Base-by-base conservation (phyloP, 179 eudicot species). In the Amaranthus tricolor region DNA sequence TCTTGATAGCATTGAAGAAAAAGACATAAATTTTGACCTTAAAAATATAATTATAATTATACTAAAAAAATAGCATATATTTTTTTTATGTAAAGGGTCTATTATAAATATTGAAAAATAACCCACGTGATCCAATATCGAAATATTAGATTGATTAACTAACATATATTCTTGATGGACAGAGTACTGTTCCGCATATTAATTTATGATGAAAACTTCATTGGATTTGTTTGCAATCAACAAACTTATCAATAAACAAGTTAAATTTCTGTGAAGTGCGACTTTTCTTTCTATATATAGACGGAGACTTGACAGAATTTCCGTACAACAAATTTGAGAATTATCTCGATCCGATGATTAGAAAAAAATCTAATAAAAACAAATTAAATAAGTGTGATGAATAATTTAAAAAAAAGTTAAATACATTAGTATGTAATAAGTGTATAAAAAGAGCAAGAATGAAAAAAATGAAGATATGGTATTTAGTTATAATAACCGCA, bases 231-330 rank as follows among this genome's bases (percentile, higher is more conserved):
- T 3, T 31, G 3, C 40, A 31, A 4, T 31, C 40, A 2, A 31
- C 40, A 31, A 31, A 31, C 3, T 31, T n/a, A 45, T 5, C 47
- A 20, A 54, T 14, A 60, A 11, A 7, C 20, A n/a, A 0, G 16
- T 5, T 8, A 9, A 0, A n/a, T 53, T 15, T 2, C 15, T 58
- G 5, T 55, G 56, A 76, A 69, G 66, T 40, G 19, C 19, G 62
- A 52, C 74, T 76, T 76, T 76, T 61, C 54, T 66, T 86, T 82
- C 71, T 14, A 50, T 13, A 52, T 68, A 62, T 16, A 31, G 91
- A 91, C 81, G 79, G 83, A 85, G 90, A 91, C 93, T 81, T 78
- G 81, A 88, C 90, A 80, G 11, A 51, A 20, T 44, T 47, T 19
- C 52, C 70, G 71, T 74, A 81, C 67, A 49, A 12, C 75, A 68